A percentile compares a stretch with the other conserved stretches of the same genome.
phyloP scores from a whole-genome alignment of 805 yeast genomes.

The Spathaspora gorwiae region DNA sequence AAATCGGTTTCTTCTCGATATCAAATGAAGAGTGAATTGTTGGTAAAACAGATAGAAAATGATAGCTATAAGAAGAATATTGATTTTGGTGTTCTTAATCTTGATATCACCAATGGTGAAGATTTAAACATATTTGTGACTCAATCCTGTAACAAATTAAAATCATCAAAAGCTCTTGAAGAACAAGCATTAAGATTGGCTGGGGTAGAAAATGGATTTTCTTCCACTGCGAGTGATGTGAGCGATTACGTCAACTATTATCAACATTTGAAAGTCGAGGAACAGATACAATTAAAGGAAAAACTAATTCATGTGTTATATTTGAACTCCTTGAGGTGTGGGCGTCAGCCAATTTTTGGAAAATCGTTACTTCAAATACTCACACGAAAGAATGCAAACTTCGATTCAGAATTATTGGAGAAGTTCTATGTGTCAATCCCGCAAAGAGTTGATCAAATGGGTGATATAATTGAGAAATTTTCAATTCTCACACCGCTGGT shows the following conservation, averaged over 20 bases:
- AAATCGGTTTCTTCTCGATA: conserved; percentile 55
- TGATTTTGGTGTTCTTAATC: conserved; percentile 56
- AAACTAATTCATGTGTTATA: conserved; percentile 54
- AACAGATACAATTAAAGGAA: conserved; percentile 49
- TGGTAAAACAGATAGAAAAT: conserved; percentile 17
- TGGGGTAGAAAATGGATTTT: conserved; percentile 13
- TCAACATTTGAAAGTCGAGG: conserved; percentile 47
- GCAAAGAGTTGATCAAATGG: conserved; percentile 30
- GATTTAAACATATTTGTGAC: conserved; percentile 43
- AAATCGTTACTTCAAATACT: conserved; percentile 47
- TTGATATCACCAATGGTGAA: conserved; percentile 49
- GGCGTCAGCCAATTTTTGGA: conserved; percentile 65
- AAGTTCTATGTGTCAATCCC: conserved; percentile 4
- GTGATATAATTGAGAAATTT: conserved; percentile 60
- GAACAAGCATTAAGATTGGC: conserved; percentile 40
- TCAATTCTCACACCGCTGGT: conserved; percentile 87
- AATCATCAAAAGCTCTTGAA: conserved; percentile 44
- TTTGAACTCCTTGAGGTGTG: conserved; percentile 62
- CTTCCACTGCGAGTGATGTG: conserved; percentile 15
- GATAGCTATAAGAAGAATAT: conserved; percentile 21
- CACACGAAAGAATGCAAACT: neutral
- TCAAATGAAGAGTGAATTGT: conserved; percentile 34
- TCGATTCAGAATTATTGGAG: neutral
- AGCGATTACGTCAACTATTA: conserved; percentile 54
- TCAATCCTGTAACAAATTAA: conserved; percentile 38